Base-by-base conservation (phyloP, 441 rosid species). In the Euphorbia celastroides region DNA sequence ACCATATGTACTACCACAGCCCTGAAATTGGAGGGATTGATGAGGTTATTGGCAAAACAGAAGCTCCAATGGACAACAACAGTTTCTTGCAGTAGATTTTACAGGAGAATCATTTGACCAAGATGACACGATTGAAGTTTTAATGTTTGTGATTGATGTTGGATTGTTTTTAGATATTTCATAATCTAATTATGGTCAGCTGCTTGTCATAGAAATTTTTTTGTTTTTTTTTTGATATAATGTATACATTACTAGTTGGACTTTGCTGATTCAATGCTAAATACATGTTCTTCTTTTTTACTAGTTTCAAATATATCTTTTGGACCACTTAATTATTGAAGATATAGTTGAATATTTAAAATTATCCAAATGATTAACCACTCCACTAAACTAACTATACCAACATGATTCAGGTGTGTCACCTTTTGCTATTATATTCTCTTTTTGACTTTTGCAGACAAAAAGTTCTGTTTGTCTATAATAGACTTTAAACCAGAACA, bases 11-110 rank as follows among this genome's bases (percentile, higher is more conserved):
- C 78, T 82, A 77, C 60, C 84, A 78, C 8, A 75, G 74, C 77
- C 79, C 85, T 32, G 92, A 86, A 66, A 50, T 50, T 76, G 74
- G 81, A 89, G 96, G 86, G 50, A 74, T 82, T 30, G 92, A 84
- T 52, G 86, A 87, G 54, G 44, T 89, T 79, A 75, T 82, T 59
- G 86, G 84, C 30, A 76, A 77, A 73, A 72, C 72, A 50, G 87
- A 80, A 26, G 59, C 51, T 17, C 79, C 80, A 25, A 48, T 34
- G 38, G 38, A 34, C 4, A 4, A 34, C n/a, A n/a, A n/a, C 38
- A 34, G 9, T 3, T n/a, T n/a, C n/a, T n/a, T n/a, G 42, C 42
- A 36, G 12, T 36, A 36, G 42, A 36, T 36, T 13, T 34, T 34
- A 34, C 38, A 17, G 19, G 54, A n/a, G 12, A 36, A 41, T 41